Evolutionary conservation across 2,329 filamentous ascomycete species (phyloP).

Genomic region (Diaporthe batatas): DNA sequence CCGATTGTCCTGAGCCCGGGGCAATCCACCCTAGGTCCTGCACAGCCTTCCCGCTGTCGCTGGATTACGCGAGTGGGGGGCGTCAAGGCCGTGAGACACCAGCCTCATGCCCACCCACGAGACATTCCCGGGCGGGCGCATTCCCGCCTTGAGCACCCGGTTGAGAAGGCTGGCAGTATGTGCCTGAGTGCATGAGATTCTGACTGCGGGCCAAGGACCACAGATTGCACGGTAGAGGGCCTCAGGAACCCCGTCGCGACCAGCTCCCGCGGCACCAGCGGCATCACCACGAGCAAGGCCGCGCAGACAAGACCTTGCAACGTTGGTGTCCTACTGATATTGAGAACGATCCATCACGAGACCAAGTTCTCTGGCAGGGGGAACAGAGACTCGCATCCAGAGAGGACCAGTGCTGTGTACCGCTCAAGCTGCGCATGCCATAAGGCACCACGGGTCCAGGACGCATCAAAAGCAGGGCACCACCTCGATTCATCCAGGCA

Average conservation of each 20-base stretch:
- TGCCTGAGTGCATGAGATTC: constrained; percentile 15
- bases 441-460: constrained; percentile 8
- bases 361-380: constrained; percentile 12
- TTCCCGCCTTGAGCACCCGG: background rate
- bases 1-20: constrained; percentile 22
- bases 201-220: constrained; percentile 31
- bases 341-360: background rate
- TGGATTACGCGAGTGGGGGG: constrained; percentile 34
- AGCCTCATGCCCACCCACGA: constrained; percentile 10
- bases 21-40: constrained; percentile 26
- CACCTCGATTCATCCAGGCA: constrained; percentile 35
- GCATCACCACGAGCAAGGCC: background rate
- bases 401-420: constrained; percentile 16
- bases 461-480: constrained; percentile 34
- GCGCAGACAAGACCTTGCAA: background rate
- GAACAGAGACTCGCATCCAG: constrained; percentile 6
- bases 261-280: background rate
- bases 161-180: constrained; percentile 2
- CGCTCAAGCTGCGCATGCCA: constrained; percentile 6
- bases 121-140: background rate
- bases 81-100: constrained; percentile 12
- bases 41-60: constrained; percentile 31
- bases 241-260: background rate
- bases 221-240: background rate
- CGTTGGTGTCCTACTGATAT: background rate